Evolutionary conservation across 257 asterid genomes (phyloP).

Genomic region (Agastache rugosa): DNA sequence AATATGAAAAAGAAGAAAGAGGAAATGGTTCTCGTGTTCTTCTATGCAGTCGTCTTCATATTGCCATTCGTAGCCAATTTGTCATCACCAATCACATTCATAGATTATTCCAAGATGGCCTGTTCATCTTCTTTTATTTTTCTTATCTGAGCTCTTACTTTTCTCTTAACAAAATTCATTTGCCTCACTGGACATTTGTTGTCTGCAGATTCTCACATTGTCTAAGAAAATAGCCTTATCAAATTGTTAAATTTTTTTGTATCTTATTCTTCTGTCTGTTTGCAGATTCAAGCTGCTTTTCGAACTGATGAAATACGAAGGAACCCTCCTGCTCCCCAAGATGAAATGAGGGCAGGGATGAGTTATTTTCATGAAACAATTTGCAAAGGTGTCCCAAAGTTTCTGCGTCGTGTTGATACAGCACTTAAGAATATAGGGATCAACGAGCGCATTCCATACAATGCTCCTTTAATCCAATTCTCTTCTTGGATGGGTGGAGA

Average conservation of each 20-base stretch:
- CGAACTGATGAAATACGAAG: conserved; percentile 69
- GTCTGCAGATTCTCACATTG: not conserved
- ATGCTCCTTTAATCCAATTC: conserved; percentile 64
- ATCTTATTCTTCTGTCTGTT: not conserved
- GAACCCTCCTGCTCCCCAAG: conserved; percentile 63
- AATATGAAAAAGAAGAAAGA: too few relatives aligned
- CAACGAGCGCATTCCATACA: conserved; percentile 61
- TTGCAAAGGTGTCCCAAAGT: conserved; percentile 65
- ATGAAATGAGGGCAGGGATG: conserved; percentile 73
- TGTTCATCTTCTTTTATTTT: too few relatives aligned
- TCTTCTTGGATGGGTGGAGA: conserved; percentile 76
- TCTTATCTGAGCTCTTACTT: too few relatives aligned
- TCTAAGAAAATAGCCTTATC: not conserved
- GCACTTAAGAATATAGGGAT: conserved; percentile 66
- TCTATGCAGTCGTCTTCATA: not conserved
- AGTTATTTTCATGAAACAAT: conserved; percentile 65
- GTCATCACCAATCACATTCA: not conserved
- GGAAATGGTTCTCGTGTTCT: not conserved
- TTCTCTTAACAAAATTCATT: too few relatives aligned
- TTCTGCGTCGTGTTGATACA: conserved; percentile 65
- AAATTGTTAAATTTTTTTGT: not conserved
- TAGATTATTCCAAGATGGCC: not conserved
- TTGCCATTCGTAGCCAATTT: too few relatives aligned
- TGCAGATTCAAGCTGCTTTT: conserved; percentile 67
- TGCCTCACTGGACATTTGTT: not conserved